Base-by-base conservation (phyloP, 495 filamentous ascomycete genomes). In the Penicillium crystallinum region DNA sequence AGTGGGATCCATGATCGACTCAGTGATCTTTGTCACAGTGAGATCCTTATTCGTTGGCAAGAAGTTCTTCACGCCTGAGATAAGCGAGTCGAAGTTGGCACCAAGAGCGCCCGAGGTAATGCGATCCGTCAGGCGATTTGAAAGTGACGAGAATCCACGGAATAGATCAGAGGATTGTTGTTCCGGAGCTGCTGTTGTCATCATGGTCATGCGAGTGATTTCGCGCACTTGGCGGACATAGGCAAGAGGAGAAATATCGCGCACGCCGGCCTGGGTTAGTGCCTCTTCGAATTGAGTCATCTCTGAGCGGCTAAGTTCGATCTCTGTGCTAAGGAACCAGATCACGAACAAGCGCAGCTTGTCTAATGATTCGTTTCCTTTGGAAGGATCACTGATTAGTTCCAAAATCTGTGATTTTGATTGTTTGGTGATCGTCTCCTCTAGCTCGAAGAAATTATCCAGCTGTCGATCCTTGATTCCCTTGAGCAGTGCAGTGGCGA, bases 61-160 rank as follows among this genome's bases (percentile, higher is more conserved):
- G 75, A 98, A 96, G 68, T 97, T 97, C 75, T 97, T 97, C 71
- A 99, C 92, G 31, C 95, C 92, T n/a, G 90, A 91, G 55, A 99
- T 91, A 25, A 99, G 82, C 21, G 84, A 90, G 59, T 97, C 95
- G 61, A 97, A 91, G 65, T 96, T 96, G 46, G 91, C 84, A 23
- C 88, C 86, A 6, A 96, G 78, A 9, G 90, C 88, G 6, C 89
- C 90, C 46, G 95, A 92, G 58, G 93, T 92, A 64, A 98, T 86
- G 21, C 91, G 87, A 67, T 96, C 91, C 14, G 93, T 96, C 17
- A 99, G 81, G 18, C 91, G 83, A 41, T 84, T 91, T 22, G 91
- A 95, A 56, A 97, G 88, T 49, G 84, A 85, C 30, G 82, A 88
- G 71, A 97, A 96, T 10, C 90, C 90, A 29, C 85, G 82, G 77